Base-by-base conservation (phyloP, 202 grass and related monocot genomes). In the Setaria italica region DNA sequence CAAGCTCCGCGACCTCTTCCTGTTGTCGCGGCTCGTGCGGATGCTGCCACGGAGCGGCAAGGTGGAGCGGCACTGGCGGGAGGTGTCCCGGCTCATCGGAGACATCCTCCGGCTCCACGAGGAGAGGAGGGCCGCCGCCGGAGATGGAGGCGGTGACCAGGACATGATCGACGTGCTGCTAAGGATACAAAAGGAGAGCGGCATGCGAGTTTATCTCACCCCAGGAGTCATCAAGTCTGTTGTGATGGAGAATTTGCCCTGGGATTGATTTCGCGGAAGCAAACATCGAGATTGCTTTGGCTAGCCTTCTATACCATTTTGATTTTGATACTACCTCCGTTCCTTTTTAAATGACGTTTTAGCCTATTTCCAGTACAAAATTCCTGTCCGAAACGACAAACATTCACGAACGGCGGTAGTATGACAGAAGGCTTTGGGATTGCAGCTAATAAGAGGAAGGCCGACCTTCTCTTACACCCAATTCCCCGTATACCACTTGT, bases 101-200 rank as follows among this genome's bases (percentile, higher is more conserved):
- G 53, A 67, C 19, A 72, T 92, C 73, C 45, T 92, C 11, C 57
- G 56, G 17, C 62, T 9, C n/a, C 87, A 87, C 30, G 79, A 82
- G 46, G 75, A 81, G 84, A 89, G 62, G 82, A 87, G 25, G 58
- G 47, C 9, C 30, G 33, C 9, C 30, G 33, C 15, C 11, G 65
- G 71, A 14, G 54, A 67, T 7, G 63, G 8, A 34, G 41, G 76
- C 5, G 67, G 77, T 6, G 54, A 75, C 2, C 72, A 89, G 47
- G 81, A 84, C 77, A 82, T 89, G 87, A 51, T 92, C 56, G 74
- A 84, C 34, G 87, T 84, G n/a, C 68, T 92, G 14, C 48, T 87
- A 2, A 87, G 84, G 58, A 70, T 87, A 4, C 76, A 74, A 6
- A 77, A 84, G 14, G 80, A 87, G 64, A 67, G 50, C 25, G 4